These are phyloP conservation scores for Xerocomus spinulosus DNA, from an alignment of 768 basidiomycete species.

Conservation along the genomic window DNA sequence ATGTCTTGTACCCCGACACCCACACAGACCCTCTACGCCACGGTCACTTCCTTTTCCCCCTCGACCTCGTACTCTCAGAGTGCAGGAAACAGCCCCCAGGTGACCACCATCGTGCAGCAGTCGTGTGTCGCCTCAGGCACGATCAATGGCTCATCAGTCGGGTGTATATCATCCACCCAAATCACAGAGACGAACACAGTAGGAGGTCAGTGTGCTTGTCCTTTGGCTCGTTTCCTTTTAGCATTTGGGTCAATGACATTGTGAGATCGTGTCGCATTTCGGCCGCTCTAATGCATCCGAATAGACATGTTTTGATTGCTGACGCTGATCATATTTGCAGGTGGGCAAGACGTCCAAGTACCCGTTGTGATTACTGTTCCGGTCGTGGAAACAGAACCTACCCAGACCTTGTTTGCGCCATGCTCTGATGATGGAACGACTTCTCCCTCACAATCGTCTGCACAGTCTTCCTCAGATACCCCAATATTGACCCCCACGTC, in stretches of 20 bases:
- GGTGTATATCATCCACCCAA: conserved; percentile 26
- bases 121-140: conserved; percentile 33
- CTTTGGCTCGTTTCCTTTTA: neutral
- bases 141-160: conserved; percentile 20
- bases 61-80: conserved; percentile 37
- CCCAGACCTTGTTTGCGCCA: conserved; percentile 40
- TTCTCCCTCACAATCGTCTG: conserved; percentile 7
- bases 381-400: conserved; percentile 27
- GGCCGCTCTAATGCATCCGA: neutral
- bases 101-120: conserved; percentile 32
- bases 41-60: conserved; percentile 32
- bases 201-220: conserved; percentile 28
- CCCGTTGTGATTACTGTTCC: conserved; percentile 38
- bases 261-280: conserved; percentile 18
- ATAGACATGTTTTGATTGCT: conserved; percentile 1
- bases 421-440: conserved; percentile 26
- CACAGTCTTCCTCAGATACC: conserved; percentile 5
- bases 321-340: conserved; percentile 15
- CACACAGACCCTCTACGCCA: conserved; percentile 40
- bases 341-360: conserved; percentile 33
- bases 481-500: conserved; percentile 22
- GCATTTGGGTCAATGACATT: neutral
- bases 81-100: conserved; percentile 25
- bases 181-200: conserved; percentile 32
- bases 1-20: conserved; percentile 41